These are phyloP conservation scores for Aspergillus piperis DNA, from an alignment of 2,329 filamentous ascomycete species.

Conservation along the genomic window DNA sequence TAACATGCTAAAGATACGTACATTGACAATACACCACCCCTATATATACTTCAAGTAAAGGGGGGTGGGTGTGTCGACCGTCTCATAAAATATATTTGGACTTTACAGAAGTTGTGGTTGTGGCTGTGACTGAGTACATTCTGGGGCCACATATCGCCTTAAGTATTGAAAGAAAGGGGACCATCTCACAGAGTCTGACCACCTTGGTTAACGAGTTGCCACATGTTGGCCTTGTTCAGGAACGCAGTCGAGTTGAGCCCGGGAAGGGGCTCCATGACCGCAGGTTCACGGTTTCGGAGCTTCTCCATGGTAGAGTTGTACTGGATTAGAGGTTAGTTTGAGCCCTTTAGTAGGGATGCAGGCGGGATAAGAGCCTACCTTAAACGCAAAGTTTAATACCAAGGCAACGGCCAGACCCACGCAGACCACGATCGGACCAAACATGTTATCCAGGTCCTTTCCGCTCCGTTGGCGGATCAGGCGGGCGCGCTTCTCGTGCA, in stretches of 20 bases:
- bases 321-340: conserved; percentile 24
- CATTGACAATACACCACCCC: neutral
- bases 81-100: neutral
- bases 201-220: conserved; percentile 25
- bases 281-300: conserved; percentile 17
- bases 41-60: neutral
- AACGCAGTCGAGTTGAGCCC: conserved; percentile 3
- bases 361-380: conserved; percentile 44
- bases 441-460: conserved; percentile 86
- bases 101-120: neutral
- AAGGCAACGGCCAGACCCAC: conserved; percentile 75
- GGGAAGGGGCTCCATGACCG: conserved; percentile 2
- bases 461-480: conserved; percentile 86
- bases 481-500: conserved; percentile 72
- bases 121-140: too few species aligned
- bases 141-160: neutral
- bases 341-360: neutral
- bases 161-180: neutral
- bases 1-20: conserved; percentile 2
- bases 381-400: conserved; percentile 84
- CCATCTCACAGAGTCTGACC: conserved; percentile 21
- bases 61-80: neutral
- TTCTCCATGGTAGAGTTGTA: conserved; percentile 34
- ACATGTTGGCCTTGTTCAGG: conserved; percentile 9
- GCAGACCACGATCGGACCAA: conserved; percentile 82